Conservation (phyloP, 83 land plant species). For the Picea engelmannii region DNA sequence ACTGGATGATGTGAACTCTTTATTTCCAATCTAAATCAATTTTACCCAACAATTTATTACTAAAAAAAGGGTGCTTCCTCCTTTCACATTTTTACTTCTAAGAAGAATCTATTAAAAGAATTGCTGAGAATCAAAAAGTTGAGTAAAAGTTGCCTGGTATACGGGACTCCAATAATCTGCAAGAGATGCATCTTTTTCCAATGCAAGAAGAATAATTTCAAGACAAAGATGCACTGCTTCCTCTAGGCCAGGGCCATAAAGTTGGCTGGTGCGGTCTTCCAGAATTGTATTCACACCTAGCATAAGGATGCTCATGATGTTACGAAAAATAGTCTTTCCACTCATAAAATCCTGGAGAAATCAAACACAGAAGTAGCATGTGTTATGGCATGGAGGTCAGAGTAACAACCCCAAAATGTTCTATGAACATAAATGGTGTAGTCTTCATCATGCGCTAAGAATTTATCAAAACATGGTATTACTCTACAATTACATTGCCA, state of each 20-base stretch:
- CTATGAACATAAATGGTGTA: too few species aligned
- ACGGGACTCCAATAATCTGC: conserved; percentile 94
- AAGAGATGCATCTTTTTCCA: conserved; percentile 69
- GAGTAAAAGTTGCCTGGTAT: conserved; percentile 65
- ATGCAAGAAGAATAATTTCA: conserved; percentile 76
- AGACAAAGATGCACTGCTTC: conserved; percentile 84
- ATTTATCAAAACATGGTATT: not conserved
- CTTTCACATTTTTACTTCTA: too few species aligned
- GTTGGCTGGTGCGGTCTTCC: conserved; percentile 70
- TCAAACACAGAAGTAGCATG: not conserved
- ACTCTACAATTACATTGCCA: not conserved
- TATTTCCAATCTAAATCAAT: not conserved
- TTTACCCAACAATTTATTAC: too few species aligned
- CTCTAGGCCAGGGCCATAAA: conserved; percentile 78
- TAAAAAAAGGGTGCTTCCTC: too few species aligned
- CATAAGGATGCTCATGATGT: conserved; percentile 80
- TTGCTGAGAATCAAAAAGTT: not conserved
- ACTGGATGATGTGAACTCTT: not conserved
- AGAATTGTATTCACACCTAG: conserved; percentile 73
- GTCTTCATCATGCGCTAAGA: not conserved
- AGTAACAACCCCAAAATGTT: not conserved
- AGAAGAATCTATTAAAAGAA: not conserved
- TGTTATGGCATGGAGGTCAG: not conserved
- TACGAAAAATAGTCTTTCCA: conserved; percentile 85
- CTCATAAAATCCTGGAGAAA: conserved; percentile 91